Evolutionary conservation across 2,329 filamentous ascomycete species (phyloP).

Genomic region (Colletotrichum abscissum): DNA sequence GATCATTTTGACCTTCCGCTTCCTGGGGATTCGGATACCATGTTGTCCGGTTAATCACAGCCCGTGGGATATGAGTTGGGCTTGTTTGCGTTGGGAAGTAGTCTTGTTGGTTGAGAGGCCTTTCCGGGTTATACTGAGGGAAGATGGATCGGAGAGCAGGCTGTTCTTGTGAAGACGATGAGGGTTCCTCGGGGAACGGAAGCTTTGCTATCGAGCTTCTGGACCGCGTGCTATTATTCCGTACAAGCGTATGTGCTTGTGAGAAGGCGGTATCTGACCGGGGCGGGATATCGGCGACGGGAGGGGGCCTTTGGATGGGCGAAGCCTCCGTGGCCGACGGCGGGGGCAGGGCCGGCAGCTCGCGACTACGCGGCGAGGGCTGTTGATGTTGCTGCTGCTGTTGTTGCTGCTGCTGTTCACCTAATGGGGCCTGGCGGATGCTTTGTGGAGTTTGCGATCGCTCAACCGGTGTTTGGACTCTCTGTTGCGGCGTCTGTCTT

Average conservation of each 20-base stretch:
- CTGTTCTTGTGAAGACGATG: slow-evolving; percentile 39
- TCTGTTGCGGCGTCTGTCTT: slow-evolving; percentile 47
- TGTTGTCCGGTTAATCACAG: slow-evolving; percentile 73
- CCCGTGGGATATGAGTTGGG: slow-evolving; percentile 71
- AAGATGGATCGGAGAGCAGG: slow-evolving; percentile 77
- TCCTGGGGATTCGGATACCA: slow-evolving; percentile 58
- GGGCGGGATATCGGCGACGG: slow-evolving; percentile 54
- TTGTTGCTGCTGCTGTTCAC: slow-evolving; percentile 17
- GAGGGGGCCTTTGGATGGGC: slow-evolving; percentile 52
- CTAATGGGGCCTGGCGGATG: slow-evolving; percentile 31
- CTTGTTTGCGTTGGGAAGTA: slow-evolving; percentile 77
- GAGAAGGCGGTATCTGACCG: slow-evolving; percentile 64
- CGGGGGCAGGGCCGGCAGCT: slow-evolving; percentile 29
- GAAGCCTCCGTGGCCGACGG: slow-evolving; percentile 12
- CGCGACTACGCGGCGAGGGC: slow-evolving; percentile 16
- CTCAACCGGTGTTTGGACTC: slow-evolving; percentile 47
- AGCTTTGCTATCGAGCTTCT: slow-evolving; percentile 69
- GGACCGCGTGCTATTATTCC: slow-evolving; percentile 61
- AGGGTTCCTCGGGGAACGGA: slow-evolving; percentile 52
- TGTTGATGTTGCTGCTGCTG: slow-evolving; percentile 21
- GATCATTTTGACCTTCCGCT: slow-evolving; percentile 37
- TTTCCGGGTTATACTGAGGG: slow-evolving; percentile 76
- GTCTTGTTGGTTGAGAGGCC: slow-evolving; percentile 74
- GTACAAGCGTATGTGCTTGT: slow-evolving; percentile 60
- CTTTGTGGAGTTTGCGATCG: slow-evolving; percentile 44